A percentile compares a stretch with the other conserved stretches of the same genome.
These are phyloP conservation scores for Byssothecium circinans DNA, from an alignment of 2,329 filamentous ascomycete species.

Conservation along the genomic window DNA sequence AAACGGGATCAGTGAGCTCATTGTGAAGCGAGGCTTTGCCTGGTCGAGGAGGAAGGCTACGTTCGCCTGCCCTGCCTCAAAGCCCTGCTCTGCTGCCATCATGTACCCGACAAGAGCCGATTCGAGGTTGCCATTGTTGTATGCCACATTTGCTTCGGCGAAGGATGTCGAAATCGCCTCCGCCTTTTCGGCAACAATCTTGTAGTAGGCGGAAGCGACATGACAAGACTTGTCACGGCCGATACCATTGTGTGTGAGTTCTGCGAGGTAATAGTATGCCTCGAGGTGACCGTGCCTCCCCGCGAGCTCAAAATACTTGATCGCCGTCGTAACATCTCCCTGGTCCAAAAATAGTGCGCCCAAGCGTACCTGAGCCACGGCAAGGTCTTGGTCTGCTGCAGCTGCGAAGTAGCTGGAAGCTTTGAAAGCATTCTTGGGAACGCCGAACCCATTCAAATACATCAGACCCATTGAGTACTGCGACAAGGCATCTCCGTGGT, in stretches of 20 bases:
- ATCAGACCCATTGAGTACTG: constrained; percentile 84
- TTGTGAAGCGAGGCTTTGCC: constrained; percentile 51
- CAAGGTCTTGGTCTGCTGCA: constrained; percentile 79
- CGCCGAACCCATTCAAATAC: constrained; percentile 76
- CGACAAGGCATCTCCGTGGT: constrained; percentile 76
- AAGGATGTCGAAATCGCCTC: constrained; percentile 83
- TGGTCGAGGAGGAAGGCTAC: constrained; percentile 85
- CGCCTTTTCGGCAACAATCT: constrained; percentile 86
- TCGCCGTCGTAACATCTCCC: constrained; percentile 77
- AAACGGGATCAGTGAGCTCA: constrained; percentile 56
- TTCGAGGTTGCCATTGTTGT: constrained; percentile 76
- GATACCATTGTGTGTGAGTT: constrained; percentile 79
- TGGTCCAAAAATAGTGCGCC: constrained; percentile 86
- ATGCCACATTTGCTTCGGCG: constrained; percentile 79
- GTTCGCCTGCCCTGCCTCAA: constrained; percentile 86
- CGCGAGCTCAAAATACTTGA: constrained; percentile 85
- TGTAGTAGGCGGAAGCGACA: constrained; percentile 79
- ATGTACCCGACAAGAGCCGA: constrained; percentile 79
- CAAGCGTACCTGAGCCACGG: constrained; percentile 78
- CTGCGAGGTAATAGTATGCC: constrained; percentile 88
- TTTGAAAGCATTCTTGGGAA: constrained; percentile 67
- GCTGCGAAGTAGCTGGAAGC: constrained; percentile 77
- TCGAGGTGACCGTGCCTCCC: constrained; percentile 82
- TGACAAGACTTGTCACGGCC: constrained; percentile 78
- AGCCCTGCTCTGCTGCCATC: constrained; percentile 89